Percentiles rank a stretch among this genome's conserved stretches.
These are phyloP conservation scores for Russula olivacea DNA, from an alignment of 768 basidiomycete genomes.

Conservation along the genomic window DNA sequence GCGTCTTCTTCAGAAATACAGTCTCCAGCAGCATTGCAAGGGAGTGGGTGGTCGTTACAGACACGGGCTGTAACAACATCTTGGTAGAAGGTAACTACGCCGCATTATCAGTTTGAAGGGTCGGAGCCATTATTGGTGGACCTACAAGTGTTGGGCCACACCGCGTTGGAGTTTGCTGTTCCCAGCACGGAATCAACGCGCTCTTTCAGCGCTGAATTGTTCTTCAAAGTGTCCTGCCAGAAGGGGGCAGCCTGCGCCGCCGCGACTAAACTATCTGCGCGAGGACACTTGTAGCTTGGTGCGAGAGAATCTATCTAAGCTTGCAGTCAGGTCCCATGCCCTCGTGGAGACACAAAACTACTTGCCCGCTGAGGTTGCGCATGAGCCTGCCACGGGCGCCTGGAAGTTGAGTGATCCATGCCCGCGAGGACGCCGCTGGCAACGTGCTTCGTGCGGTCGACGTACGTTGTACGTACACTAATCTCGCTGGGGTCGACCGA, in stretches of 20 bases:
- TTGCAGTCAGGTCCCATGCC: background rate
- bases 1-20: constrained; percentile 40
- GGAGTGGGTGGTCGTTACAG: constrained; percentile 39
- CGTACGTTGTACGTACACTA: constrained; percentile 38
- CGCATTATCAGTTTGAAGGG: background rate
- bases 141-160: constrained; percentile 44
- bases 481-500: constrained; percentile 35
- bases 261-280: constrained; percentile 35
- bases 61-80: constrained; percentile 44
- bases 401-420: constrained; percentile 36
- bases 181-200: constrained; percentile 37
- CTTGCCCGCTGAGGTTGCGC: constrained; percentile 39
- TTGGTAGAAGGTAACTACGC: constrained; percentile 42
- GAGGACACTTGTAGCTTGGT: constrained; percentile 40
- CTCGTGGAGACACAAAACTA: background rate
- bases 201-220: constrained; percentile 34
- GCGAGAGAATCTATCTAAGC: constrained; percentile 42
- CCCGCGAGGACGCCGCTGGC: constrained; percentile 41
- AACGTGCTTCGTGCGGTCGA: constrained; percentile 42
- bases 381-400: constrained; percentile 35
- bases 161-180: constrained; percentile 32
- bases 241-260: constrained; percentile 40
- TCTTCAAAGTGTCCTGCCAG: constrained; percentile 42
- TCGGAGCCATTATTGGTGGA: background rate
- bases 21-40: constrained; percentile 39